Evolutionary conservation across 2,329 filamentous ascomycete species (phyloP), one percentile per base, ranked within the genome.

Genomic region (Ceratocystis harringtonii): DNA sequence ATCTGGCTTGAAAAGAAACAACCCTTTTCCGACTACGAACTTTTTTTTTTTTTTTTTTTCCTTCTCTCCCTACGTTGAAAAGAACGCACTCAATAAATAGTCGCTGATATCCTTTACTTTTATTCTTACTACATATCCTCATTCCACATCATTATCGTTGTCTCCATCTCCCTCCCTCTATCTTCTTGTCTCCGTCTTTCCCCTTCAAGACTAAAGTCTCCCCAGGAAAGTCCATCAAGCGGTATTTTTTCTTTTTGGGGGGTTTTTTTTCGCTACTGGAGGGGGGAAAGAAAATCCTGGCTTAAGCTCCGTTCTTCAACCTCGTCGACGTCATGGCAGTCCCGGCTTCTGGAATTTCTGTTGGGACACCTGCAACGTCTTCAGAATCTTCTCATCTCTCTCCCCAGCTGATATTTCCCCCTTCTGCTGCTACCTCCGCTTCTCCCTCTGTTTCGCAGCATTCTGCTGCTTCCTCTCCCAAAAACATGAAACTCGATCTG

Each of bases 401-500:
- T 8, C 52, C 28, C 52, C 52, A 17, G n/a, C 41, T 22, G 22
- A 17, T 6, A 25, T 25, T 25, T 25, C 17, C 30, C 48, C 55
- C 15, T 52, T 7, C 48, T 52, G 8, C 48, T 30, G 15, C 52
- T 57, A 17, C 52, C 19, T 48, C 32, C 28, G 22, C 64, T 25
- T 19, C 57, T 43, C 5, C 30, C 28, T 28, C 19, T 32, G 19
- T 22, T 19, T 4, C 43, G 19, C 19, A 25, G 32, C 12, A 55
- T n/a, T n/a, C 50, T 8, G 25, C 22, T 19, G 44, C 62, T 19
- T 19, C 44, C n/a, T 19, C 22, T 25, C 19, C 41, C 67, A 63
- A 67, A 66, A 61, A 44, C 63, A 68, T 68, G 68, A 57, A 36
- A 48, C 78, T 95, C 65, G 84, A 86, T 71, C 76, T 91, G 65